Base-by-base conservation (phyloP, 2,329 filamentous ascomycete genomes). In the Plectosphaerella cucumerina region DNA sequence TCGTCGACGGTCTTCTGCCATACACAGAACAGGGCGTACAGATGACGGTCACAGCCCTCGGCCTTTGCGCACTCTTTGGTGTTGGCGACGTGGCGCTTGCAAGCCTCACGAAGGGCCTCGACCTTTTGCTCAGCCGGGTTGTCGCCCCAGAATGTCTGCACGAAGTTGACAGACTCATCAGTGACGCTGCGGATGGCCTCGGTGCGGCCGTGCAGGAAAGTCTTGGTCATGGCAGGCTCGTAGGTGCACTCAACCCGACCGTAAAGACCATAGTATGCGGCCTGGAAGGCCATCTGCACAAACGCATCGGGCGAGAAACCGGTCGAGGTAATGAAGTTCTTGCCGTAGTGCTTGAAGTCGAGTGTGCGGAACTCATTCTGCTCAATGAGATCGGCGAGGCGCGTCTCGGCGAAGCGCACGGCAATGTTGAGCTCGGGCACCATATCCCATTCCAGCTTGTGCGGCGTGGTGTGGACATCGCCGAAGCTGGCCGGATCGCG, bases 371-470 rank as follows among this genome's bases (percentile, higher is more conserved):
- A 97, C 69, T 99, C 94, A 62, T 97, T 96, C 67, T 99, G 94
- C 64, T 93, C 87, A 60, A 99, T 96, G 39, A 97, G 77, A 67
- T 99, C 94, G 18, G 94, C 91, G 9, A 99, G 78, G 35, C 94
- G 82, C 0, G 93, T 97, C 72, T 99, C 94, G 23, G 94, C 94
- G 62, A 99, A 99, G 8, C 94, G 89, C 6, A 97, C 78, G 1
- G 94, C 93, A 44, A 95, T 93, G 59, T 84, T 88, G 15, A 99
- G 78, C 67, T 97, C 93, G 0, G 94, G 92, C 1, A 86, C 78
- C 90, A 97, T 95, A 59, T 97, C 92, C 94, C 94, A 99, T 67
- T 97, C 93, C 1, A 97, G 79, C 70, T 97, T 97, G 68, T 96
- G 90, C 4, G 94, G 94, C 5, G 90, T 96, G 1, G 92, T 96